Evolutionary conservation across 2,329 filamentous ascomycete genomes (phyloP).

Genomic region (Paecilomyces variotii): DNA sequence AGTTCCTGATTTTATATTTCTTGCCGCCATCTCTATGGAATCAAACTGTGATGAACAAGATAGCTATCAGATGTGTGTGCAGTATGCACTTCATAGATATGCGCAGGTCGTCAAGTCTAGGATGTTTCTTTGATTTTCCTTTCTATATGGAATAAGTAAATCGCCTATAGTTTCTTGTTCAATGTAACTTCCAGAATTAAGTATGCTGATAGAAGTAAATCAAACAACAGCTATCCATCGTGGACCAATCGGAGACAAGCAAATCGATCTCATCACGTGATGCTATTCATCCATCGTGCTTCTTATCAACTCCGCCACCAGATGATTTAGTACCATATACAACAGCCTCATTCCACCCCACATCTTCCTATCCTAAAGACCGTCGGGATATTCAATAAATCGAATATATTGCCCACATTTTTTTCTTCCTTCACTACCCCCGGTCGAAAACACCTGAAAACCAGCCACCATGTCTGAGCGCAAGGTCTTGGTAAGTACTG

Average conservation of each 20-base stretch:
- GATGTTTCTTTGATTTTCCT: too few species aligned
- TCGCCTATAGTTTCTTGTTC: too few species aligned
- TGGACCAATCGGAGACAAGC: not conserved
- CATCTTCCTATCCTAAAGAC: not conserved
- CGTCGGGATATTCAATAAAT: not conserved
- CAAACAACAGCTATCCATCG: not conserved
- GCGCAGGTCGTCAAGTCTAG: too few species aligned
- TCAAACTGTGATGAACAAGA: not conserved
- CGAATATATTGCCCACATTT: too few species aligned
- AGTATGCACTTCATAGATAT: not conserved
- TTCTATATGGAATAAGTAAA: too few species aligned
- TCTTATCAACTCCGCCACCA: not conserved
- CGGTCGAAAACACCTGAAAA: not conserved
- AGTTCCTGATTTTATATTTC: too few species aligned
- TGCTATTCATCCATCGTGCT: not conserved
- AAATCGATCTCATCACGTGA: not conserved
- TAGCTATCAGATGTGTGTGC: not conserved
- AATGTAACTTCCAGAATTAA: not conserved
- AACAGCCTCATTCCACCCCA: not conserved
- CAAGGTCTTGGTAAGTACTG: constrained; percentile 53
- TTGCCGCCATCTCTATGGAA: too few species aligned
- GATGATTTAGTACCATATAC: not conserved
- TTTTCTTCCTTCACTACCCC: not conserved
- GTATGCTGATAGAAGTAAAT: not conserved
- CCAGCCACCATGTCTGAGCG: constrained; percentile 66